phyloP scores from a whole-genome alignment of 225 moss, liverwort and hornwort species.

The Asterella californica region DNA sequence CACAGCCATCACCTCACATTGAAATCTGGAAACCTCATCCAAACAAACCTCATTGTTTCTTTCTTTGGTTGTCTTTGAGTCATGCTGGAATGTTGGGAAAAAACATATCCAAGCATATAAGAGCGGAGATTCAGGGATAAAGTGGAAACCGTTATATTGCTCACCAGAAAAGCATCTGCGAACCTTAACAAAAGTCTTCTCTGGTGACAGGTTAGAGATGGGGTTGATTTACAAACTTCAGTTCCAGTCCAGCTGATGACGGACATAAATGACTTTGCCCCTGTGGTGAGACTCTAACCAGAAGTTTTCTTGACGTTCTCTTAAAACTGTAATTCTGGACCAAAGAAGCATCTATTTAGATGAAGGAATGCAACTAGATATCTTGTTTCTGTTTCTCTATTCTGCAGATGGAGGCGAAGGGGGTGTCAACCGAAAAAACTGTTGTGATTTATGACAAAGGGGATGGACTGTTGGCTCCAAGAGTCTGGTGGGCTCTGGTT shows the following conservation, averaged over 20 bases:
- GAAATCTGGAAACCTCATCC: background rate
- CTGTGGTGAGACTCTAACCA: slow-evolving; percentile 10
- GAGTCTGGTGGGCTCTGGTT: slow-evolving; percentile 23
- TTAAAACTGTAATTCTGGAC: background rate
- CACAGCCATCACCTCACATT: background rate
- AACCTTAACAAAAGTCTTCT: background rate
- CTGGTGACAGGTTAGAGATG: slow-evolving; percentile 4
- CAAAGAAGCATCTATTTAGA: background rate
- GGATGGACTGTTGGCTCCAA: slow-evolving; percentile 26
- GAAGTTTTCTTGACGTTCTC: background rate
- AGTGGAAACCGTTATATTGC: too few species aligned
- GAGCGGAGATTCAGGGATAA: too few species aligned
- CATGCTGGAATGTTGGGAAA: background rate
- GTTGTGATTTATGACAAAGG: slow-evolving; percentile 23
- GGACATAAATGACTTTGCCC: slow-evolving; percentile 16
- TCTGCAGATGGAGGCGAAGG: slow-evolving; percentile 27
- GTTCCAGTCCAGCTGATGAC: slow-evolving; percentile 24
- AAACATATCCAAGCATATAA: background rate
- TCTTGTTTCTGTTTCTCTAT: background rate
- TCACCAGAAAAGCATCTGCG: background rate
- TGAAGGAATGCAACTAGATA: background rate
- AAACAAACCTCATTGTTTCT: background rate
- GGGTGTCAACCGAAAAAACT: slow-evolving; percentile 23
- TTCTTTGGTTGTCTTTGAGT: background rate
- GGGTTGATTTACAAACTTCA: slow-evolving; percentile 12